Evolutionary conservation across 2,329 filamentous ascomycete genomes (phyloP), one percentile per base, ranked within the genome.

Genomic region (Trichoderma citrinoviride): DNA sequence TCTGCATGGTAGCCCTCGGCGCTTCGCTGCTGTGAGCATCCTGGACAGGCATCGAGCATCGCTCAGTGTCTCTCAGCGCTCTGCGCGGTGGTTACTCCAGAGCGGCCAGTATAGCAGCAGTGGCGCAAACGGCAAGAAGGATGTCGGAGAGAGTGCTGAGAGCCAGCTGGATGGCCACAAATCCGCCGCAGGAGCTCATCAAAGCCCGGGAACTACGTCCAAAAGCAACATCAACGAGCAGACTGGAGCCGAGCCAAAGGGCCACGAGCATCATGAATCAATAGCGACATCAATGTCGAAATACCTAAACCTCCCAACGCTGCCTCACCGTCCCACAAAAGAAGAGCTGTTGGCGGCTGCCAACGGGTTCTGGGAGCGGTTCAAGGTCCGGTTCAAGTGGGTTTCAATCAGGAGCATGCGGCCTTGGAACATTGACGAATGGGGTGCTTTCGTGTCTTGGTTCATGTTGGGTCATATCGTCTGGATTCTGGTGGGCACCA

Each of bases 351-450:
- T 99, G 41, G 90, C 91, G 21, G 94, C 95, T 5, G 93, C 95
- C 41, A 97, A 88, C 23, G 93, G 93, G 1, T 97, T 98, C 76
- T 95, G 92, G 88, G 90, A 96, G 68, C 87, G 95, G 55, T 78
- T 97, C 50, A 92, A 90, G 73, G 91, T 98, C 25, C 90, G 93
- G 46, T 96, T 98, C 80, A 99, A 99, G 78, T 99, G 95, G 95
- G 89, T 95, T 72, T 96, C 95, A 2, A 99, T 99, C 71, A 85
- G 93, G 73, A 97, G 93, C 75, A 91, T 91, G 76, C 85, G 95
- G 43, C 95, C 95, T 0, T 99, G 95, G 86, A 99, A 96, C 76
- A 86, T 90, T 23, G 95, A 99, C 76, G 95, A 99, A 79, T 97
- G 97, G 82, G 91, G 93, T 52, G 95, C 95, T 4, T 94, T 99